Evolutionary conservation across 2,329 filamentous ascomycete genomes (phyloP), one percentile per base, ranked within the genome.

Genomic region (Penicillium sp.): DNA sequence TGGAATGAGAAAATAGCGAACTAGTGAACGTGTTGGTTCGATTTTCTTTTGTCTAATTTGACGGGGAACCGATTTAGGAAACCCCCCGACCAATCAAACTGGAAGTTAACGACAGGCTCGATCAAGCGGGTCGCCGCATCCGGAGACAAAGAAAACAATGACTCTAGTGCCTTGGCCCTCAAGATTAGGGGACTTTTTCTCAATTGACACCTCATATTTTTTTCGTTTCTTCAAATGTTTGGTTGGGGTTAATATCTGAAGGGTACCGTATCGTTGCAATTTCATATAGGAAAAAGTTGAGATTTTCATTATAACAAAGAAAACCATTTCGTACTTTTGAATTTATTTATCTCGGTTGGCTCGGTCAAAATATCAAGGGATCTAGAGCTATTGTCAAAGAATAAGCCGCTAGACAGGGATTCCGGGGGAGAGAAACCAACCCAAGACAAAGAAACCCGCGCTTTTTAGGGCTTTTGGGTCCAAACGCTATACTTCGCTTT

Each of bases 121-220:
- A 50, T 38, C 40, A 50, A 55, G 58, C 61, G 47, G 44, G 48
- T 65, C 60, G 60, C 63, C 63, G 63, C 60, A 61, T 61, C 55
- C 63, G 63, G 61, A 56, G 50, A 63, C 61, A 65, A 65, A 65
- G 62, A 65, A 61, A 65, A 65, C 62, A 66, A 66, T 66, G 58
- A 63, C 40, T 59, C 54, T 59, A 59, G 61, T 44, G 36, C 50
- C 53, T 53, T 47, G 51, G 49, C 48, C 30, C 36, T 31, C 16
- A 11, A 36, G 6, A 42, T 26, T 44, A 30, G 28, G 25, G 25
- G 26, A 11, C 30, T 31, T 12, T 50, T 42, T 17, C 35, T 42
- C 10, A 43, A n/a, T 43, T 30, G 43, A 45, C 17, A 45, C 43
- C 17, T 45, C 28, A 12, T 33, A 40, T 37, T 37, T 49, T 1